Conservation (phyloP, 208 protist genomes). For the Acanthamoeba quina region DNA sequence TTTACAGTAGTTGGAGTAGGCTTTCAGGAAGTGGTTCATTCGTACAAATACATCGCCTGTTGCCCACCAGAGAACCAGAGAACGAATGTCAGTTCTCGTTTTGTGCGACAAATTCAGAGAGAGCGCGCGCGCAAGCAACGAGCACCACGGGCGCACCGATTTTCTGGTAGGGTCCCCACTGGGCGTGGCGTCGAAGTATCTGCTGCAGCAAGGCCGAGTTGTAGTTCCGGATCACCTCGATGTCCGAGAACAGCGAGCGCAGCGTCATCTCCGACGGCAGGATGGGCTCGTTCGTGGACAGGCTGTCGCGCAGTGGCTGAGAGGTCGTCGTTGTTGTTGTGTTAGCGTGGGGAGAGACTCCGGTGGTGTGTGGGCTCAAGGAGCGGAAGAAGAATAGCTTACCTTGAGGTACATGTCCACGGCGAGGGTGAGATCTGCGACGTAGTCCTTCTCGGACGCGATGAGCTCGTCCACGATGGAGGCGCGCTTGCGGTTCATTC, state of each 20-base stretch:
- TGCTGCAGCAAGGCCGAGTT: conserved; percentile 54
- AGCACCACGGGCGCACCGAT: background rate
- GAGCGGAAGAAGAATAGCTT: too few relatives aligned
- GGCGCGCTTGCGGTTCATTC: conserved; percentile 28
- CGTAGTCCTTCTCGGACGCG: conserved; percentile 21
- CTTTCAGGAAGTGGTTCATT: conserved; percentile 69
- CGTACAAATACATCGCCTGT: conserved; percentile 41
- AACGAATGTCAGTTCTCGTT: background rate
- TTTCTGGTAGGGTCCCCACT: conserved; percentile 61
- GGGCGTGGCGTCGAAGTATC: conserved; percentile 7
- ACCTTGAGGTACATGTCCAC: conserved; percentile 64
- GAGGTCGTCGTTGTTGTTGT: background rate
- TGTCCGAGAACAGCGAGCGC: conserved; percentile 64
- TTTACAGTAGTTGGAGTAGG: conserved; percentile 71
- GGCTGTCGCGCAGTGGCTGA: conserved; percentile 8
- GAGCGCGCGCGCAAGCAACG: background rate
- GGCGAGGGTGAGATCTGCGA: conserved; percentile 47
- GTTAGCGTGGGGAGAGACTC: background rate
- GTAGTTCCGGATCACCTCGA: conserved; percentile 67
- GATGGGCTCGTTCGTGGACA: conserved; percentile 18
- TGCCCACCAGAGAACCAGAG: background rate
- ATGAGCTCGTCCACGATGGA: conserved; percentile 18
- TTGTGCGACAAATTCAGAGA: too few relatives aligned
- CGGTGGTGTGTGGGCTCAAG: background rate
- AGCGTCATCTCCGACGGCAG: conserved; percentile 65